Evolutionary conservation across 306 rosid genomes (phyloP), one percentile per base, ranked within the genome.

Genomic region (Corylus heterophylla): DNA sequence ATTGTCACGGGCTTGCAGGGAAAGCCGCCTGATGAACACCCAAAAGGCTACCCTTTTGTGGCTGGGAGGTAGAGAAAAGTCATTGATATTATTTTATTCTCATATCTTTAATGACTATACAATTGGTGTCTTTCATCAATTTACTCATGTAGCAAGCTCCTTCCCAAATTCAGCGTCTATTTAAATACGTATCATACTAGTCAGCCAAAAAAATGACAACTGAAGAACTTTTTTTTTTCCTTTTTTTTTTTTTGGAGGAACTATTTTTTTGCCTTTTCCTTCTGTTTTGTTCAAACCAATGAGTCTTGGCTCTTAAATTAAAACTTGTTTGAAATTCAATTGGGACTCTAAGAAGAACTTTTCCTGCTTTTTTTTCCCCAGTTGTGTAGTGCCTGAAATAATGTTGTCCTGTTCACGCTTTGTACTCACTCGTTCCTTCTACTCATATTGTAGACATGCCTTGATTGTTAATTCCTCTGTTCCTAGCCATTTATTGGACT

Each of bases 1-100:
- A 74, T 89, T 29, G 79, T 94, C 52, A 85, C 89, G 56, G 97
- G 97, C 62, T 94, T 94, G 89, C 97, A 94, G 75, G 98, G 98
- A 52, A 83, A 87, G 81, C 91, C 86, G 45, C 93, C 94, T 49
- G 77, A 72, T 56, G 97, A 92, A 80, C 93, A 87, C 81, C 49
- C 85, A 54, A 86, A 85, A 35, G 94, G 97, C 76, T 92, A 92
- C 77, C 97, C 97, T 11, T 92, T 88, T 85, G 86, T 92, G 56
- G 89, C 94, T 71, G 97, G 97, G 83, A 92, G 93, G 97, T 94
- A 72, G 29, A 74, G 13, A 79, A 39, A 69, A 79, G 54, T 48
- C 14, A 27, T 56, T 42, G 11, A 52, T 79, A 31, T 31, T 31
- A 31, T 31, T 31, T 2, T 31, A 18, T 76, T 61, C 25, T 6